Evolutionary conservation across 23 red algal species (phyloP).

Genomic region (Gracilaria caudata): DNA sequence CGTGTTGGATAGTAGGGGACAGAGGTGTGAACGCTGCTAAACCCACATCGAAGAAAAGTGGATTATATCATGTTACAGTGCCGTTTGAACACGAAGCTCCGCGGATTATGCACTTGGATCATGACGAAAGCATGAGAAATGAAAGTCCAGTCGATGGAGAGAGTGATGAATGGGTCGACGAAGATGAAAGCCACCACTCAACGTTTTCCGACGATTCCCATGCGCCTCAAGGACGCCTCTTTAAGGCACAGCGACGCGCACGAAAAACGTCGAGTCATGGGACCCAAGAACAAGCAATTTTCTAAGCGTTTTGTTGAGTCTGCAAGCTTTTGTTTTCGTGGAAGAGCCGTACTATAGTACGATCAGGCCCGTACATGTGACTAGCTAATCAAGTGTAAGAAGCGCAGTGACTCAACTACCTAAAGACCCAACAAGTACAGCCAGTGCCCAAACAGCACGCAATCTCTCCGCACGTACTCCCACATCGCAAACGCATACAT

Average conservation of each 20-base stretch:
- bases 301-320: conserved; percentile 66
- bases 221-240: conserved; percentile 20
- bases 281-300: conserved; percentile 73
- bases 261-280: conserved; percentile 62
- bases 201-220: not conserved
- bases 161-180: conserved; percentile 19
- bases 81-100: not conserved
- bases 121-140: not conserved
- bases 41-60: conserved; percentile 6
- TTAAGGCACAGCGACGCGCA: conserved; percentile 57
- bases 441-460: conserved; percentile 34
- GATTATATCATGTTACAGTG: not conserved
- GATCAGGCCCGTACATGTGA: too few relatives aligned
- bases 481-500: conserved; percentile 23
- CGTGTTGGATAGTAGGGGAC: conserved; percentile 60
- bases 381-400: too few relatives aligned
- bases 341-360: conserved; percentile 85
- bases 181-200: not conserved
- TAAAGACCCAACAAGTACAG: conserved; percentile 41
- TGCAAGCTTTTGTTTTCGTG: conserved; percentile 77
- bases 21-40: conserved; percentile 8
- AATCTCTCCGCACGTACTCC: conserved; percentile 16
- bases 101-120: not conserved
- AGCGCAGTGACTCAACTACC: too few relatives aligned
- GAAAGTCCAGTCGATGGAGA: conserved; percentile 23